Conservation (phyloP, 2,329 filamentous ascomycete species). For the Epichloe festucae region DNA sequence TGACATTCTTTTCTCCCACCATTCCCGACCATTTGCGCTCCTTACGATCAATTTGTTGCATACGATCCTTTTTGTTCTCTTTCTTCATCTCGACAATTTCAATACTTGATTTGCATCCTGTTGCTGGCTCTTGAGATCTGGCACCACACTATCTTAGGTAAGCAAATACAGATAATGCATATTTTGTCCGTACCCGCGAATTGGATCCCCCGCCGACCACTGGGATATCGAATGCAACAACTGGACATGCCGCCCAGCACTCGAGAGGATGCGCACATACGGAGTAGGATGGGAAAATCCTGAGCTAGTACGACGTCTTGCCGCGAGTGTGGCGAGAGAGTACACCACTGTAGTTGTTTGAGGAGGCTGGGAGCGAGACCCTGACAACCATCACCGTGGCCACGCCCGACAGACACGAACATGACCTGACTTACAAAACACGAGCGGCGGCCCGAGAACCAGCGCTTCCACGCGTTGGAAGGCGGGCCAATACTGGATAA, state of each 20-base stretch:
- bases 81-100: not conserved
- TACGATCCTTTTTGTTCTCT: not conserved
- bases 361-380: not conserved
- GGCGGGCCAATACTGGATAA: not conserved
- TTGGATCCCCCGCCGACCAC: not conserved
- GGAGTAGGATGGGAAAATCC: too few relatives aligned
- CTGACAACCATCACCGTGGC: not conserved
- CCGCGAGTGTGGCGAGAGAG: not conserved
- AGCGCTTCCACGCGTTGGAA: not conserved
- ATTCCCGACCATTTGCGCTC: constrained; percentile 1
- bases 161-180: not conserved
- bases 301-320: too few relatives aligned
- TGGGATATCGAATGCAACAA: not conserved
- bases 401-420: not conserved
- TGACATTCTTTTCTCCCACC: constrained; percentile 1
- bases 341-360: not conserved
- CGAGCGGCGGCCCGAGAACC: not conserved
- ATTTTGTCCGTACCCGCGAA: not conserved
- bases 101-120: not conserved
- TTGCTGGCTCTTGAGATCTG: not conserved
- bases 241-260: not conserved
- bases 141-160: not conserved
- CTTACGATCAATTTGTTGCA: not conserved
- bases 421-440: not conserved
- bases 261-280: too few relatives aligned